A percentile compares a stretch with the other conserved stretches of the same genome.
These are phyloP conservation scores for Ilex paraguariensis DNA, from an alignment of 305 asterid genomes.

Conservation along the genomic window DNA sequence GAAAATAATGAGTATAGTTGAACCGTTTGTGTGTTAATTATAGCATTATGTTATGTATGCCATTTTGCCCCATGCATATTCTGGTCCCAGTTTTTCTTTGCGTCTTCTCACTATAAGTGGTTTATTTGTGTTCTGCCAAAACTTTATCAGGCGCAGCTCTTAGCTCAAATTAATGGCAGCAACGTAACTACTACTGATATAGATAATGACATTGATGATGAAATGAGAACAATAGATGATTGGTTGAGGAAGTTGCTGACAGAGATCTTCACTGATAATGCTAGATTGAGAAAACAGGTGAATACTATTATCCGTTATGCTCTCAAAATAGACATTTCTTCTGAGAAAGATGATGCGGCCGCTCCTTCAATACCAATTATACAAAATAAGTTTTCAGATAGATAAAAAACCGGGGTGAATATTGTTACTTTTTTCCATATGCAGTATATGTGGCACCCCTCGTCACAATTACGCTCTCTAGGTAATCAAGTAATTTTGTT, in stretches of 20 bases:
- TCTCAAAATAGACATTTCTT: constrained; percentile 34
- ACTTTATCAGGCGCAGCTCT: constrained; percentile 39
- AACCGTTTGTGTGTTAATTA: too few relatives aligned
- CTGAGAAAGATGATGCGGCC: constrained; percentile 27
- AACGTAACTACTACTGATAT: constrained; percentile 28
- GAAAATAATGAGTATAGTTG: too few relatives aligned
- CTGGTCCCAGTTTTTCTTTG: constrained; percentile 1
- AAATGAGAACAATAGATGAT: constrained; percentile 26
- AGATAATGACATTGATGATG: constrained; percentile 20
- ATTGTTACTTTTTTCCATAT: constrained; percentile 19
- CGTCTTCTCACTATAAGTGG: constrained; percentile 10
- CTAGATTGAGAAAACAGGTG: constrained; percentile 71
- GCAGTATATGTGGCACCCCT: constrained; percentile 1
- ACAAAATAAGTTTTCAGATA: constrained; percentile 30
- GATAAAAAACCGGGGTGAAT: constrained; percentile 8
- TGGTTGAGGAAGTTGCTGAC: constrained; percentile 48
- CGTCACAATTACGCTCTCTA: too few relatives aligned
- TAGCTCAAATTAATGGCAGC: constrained; percentile 31
- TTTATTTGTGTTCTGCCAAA: neutral
- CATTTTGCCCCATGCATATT: too few relatives aligned
- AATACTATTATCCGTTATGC: constrained; percentile 45
- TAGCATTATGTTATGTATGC: too few relatives aligned
- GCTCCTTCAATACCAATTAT: constrained; percentile 35
- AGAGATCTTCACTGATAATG: constrained; percentile 54
- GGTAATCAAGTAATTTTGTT: too few relatives aligned